Evolutionary conservation across 805 yeast genomes (phyloP), one percentile per base, ranked within the genome.

Genomic region (Saturnispora galanensis): DNA sequence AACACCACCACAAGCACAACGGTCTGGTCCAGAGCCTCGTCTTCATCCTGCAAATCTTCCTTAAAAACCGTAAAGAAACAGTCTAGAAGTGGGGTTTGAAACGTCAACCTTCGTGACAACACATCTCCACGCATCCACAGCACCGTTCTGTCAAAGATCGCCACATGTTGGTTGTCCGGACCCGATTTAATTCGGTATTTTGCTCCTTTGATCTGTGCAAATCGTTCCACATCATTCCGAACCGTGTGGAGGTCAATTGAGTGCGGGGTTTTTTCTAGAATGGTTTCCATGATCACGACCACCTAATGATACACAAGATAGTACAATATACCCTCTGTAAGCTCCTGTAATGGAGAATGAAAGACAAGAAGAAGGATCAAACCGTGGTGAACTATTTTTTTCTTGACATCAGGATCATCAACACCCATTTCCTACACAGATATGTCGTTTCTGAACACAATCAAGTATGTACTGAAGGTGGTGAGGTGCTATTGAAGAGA

Each of bases 41-140:
- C 26, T 21, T 44, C 36, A 9, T 31, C 29, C 9, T 7, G 16
- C n/a, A 37, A 35, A 13, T 35, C 29, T 43, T 55, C 35, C 49
- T 58, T 63, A 56, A 85, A 82, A 3, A 60, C 57, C 0, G 84
- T 76, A 49, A 80, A 81, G 12, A 80, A 73, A 11, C 93, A 86
- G 42, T 70, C 65, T 5, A 80, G 55, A 1, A 86, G 67, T 15
- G 68, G 70, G 10, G 71, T 70, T 10, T 72, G 75, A 52, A 68
- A 79, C 4, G 62, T 60, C 47, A 81, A 64, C 46, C 68, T 73
- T 38, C 79, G 66, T 13, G 73, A 58, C 10, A 78, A 56, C 5
- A 69, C 51, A 4, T 73, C 74, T 10, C 81, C 81, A 42, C 68
- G 63, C 37, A 71, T 62, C 67, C 81, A 73, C 35, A 64, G 55